phyloP scores from a whole-genome alignment of 352 stramenopile species.

The Globisporangium spiculum region DNA sequence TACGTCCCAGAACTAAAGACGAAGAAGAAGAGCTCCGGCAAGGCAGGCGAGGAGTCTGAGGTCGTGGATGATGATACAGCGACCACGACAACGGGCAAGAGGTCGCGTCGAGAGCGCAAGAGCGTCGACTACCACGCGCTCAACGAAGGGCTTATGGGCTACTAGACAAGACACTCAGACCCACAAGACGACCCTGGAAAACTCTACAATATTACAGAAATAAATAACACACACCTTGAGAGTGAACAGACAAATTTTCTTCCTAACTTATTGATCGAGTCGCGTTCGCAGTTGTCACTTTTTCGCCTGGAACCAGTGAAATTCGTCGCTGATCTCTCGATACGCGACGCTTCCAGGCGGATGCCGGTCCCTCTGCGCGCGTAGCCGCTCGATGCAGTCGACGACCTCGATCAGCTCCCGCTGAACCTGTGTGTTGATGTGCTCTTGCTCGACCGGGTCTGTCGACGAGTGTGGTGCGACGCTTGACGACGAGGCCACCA shows the following conservation, averaged over 20 bases:
- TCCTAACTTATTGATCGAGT: background rate
- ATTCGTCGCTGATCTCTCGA: background rate
- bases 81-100: background rate
- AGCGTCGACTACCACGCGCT: conserved; percentile 60
- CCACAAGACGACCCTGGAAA: background rate
- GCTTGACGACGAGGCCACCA: too few relatives aligned
- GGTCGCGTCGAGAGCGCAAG: conserved; percentile 27
- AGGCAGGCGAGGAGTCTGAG: background rate
- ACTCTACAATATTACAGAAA: background rate
- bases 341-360: background rate
- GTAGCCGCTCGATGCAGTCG: background rate
- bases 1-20: conserved; percentile 7
- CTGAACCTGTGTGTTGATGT: background rate
- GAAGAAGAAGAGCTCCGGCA: background rate
- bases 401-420: background rate
- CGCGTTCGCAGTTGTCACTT: background rate
- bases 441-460: background rate
- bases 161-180: background rate
- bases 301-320: background rate
- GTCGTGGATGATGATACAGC: background rate
- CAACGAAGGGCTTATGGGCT: conserved; percentile 45
- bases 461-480: background rate
- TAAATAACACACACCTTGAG: background rate
- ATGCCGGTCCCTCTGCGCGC: background rate
- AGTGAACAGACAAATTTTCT: background rate